Conservation (phyloP, 805 yeast species). For the Candida patagonica region DNA sequence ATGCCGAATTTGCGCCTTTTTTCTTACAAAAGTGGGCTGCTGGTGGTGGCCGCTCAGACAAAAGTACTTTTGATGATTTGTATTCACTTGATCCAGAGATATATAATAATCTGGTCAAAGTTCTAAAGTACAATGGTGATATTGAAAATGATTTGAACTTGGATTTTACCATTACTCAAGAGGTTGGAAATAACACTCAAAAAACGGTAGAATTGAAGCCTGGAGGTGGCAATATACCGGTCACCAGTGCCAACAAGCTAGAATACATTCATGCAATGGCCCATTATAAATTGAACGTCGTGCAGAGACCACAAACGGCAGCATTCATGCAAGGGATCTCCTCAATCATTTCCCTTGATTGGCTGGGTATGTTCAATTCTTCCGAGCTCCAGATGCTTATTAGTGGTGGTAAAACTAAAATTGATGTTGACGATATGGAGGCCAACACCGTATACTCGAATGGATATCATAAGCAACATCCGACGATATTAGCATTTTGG, state of each 20-base stretch:
- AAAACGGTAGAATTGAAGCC: constrained; percentile 48
- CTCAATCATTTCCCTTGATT: constrained; percentile 55
- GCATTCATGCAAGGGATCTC: constrained; percentile 63
- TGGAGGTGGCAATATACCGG: constrained; percentile 48
- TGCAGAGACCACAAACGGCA: constrained; percentile 48
- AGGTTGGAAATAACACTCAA: constrained; percentile 25
- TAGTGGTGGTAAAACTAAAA: constrained; percentile 64
- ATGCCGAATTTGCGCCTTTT: constrained; percentile 77
- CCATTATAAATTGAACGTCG: constrained; percentile 63
- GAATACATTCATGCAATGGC: constrained; percentile 72
- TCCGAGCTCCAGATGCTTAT: constrained; percentile 75
- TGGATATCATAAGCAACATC: constrained; percentile 34
- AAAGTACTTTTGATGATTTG: constrained; percentile 69
- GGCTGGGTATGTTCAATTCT: constrained; percentile 83
- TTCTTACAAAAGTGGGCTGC: constrained; percentile 61
- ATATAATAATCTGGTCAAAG: constrained; percentile 52
- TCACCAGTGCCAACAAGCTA: constrained; percentile 50
- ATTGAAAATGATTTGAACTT: constrained; percentile 52
- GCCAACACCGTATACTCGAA: constrained; percentile 60
- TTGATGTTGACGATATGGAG: constrained; percentile 63
- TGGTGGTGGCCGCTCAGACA: constrained; percentile 23
- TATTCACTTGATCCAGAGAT: constrained; percentile 59
- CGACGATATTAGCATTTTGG: constrained; percentile 65
- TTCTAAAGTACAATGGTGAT: constrained; percentile 44
- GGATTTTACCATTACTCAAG: constrained; percentile 55